phyloP scores from a whole-genome alignment of 176 grass and related monocot species.

The Carex scoparia region DNA sequence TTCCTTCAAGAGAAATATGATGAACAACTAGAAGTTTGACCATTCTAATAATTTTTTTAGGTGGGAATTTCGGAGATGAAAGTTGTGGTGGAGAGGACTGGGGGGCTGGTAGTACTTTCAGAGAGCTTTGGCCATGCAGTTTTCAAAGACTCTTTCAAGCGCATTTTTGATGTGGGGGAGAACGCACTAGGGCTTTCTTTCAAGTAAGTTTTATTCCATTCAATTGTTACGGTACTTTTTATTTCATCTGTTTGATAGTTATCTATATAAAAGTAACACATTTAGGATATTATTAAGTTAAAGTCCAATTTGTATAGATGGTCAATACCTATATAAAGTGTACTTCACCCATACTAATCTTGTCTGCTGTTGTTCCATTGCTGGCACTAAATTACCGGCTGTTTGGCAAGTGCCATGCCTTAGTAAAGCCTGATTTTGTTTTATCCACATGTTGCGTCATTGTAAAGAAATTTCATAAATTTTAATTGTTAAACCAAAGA shows the following conservation, averaged over 20 bases:
- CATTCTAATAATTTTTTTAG: constrained; percentile 27
- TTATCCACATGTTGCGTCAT: not conserved
- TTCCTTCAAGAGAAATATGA: not conserved
- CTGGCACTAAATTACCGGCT: not conserved
- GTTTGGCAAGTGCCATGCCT: not conserved
- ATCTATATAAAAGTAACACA: not conserved
- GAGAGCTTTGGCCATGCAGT: constrained; percentile 98
- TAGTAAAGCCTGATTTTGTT: not conserved
- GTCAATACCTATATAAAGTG: not conserved
- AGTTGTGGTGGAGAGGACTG: constrained; percentile 92
- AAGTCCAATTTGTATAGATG: not conserved
- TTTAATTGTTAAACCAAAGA: not conserved
- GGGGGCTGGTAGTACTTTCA: constrained; percentile 93
- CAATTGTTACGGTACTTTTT: not conserved
- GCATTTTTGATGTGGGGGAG: constrained; percentile 81
- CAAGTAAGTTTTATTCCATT: constrained; percentile 61
- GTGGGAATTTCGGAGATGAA: constrained; percentile 98
- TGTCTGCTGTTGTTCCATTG: not conserved
- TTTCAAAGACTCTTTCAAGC: constrained; percentile 97
- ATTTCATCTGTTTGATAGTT: not conserved
- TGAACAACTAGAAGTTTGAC: not conserved
- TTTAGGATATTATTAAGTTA: not conserved
- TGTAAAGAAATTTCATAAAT: not conserved
- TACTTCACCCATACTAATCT: not conserved
- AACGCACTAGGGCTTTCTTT: constrained; percentile 88